Evolutionary conservation across 2,329 filamentous ascomycete species (phyloP).

Genomic region (Lachnellula hyalina): DNA sequence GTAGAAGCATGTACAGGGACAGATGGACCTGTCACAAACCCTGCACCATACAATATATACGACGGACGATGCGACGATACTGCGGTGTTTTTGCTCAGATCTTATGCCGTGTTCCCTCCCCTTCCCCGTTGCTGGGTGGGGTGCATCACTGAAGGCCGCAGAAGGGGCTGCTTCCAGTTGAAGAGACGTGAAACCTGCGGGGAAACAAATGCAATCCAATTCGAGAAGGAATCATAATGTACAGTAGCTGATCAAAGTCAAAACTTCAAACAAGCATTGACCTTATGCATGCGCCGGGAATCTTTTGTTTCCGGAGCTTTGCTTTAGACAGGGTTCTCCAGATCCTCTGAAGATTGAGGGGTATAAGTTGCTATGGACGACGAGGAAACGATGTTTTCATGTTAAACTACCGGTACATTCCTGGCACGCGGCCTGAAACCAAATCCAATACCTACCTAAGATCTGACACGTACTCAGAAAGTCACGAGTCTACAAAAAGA

Average conservation of each 20-base stretch:
- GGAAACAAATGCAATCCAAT: constrained; percentile 8
- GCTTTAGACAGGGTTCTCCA: neutral
- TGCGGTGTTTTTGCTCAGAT: neutral
- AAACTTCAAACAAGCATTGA: neutral
- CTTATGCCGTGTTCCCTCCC: neutral
- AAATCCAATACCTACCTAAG: neutral
- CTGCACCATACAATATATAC: neutral
- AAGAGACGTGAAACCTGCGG: constrained; percentile 12
- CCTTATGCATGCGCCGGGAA: neutral
- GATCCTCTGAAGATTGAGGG: neutral
- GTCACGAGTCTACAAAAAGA: too few relatives aligned
- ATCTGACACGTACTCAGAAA: too few relatives aligned
- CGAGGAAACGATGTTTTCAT: neutral
- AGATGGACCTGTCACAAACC: neutral
- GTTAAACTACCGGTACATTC: too few relatives aligned
- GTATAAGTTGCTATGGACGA: neutral
- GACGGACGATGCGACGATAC: too few relatives aligned
- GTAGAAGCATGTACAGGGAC: neutral
- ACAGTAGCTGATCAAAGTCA: neutral
- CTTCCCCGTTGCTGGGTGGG: neutral
- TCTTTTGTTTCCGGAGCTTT: neutral
- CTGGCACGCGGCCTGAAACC: neutral
- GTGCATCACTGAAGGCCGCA: constrained; percentile 1
- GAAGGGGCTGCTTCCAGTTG: constrained; percentile 5
- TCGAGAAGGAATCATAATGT: neutral